Evolutionary conservation across 2,329 filamentous ascomycete species (phyloP).

Genomic region (Hyphodiscus sp.): DNA sequence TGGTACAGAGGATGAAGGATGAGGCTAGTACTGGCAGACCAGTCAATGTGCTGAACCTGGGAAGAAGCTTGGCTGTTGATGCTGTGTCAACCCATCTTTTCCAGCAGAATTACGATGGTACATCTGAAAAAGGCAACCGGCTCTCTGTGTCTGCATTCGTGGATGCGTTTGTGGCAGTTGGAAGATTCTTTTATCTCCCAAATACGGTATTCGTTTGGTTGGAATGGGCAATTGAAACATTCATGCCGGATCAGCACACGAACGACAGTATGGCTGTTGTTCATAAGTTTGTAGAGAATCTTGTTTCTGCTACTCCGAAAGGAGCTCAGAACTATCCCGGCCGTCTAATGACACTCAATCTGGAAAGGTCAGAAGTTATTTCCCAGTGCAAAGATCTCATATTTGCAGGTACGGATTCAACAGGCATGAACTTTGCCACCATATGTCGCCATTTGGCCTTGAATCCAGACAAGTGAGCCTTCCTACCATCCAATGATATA

Average conservation of each 20-base stretch:
- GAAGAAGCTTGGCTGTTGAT: constrained; percentile 45
- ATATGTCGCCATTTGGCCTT: constrained; percentile 40
- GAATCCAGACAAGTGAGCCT: constrained; percentile 34
- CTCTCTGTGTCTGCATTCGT: constrained; percentile 44
- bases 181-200: constrained; percentile 47
- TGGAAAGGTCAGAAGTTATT: constrained; percentile 38
- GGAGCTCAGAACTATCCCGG: constrained; percentile 41
- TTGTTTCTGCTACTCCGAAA: constrained; percentile 30
- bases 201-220: constrained; percentile 33
- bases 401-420: constrained; percentile 49
- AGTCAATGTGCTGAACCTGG: constrained; percentile 43
- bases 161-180: constrained; percentile 47
- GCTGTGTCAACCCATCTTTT: constrained; percentile 49
- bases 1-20: constrained; percentile 37
- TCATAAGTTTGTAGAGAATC: constrained; percentile 35
- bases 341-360: constrained; percentile 38
- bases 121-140: constrained; percentile 23
- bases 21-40: constrained; percentile 24
- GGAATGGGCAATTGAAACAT: constrained; percentile 32
- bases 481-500: neutral
- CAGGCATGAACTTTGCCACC: constrained; percentile 43
- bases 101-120: constrained; percentile 42
- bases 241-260: constrained; percentile 29
- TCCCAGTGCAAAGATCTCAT: constrained; percentile 48
- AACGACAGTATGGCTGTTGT: constrained; percentile 28